Evolutionary conservation across 139 green algal genomes (phyloP).

Genomic region (Nannochloris sp.): DNA sequence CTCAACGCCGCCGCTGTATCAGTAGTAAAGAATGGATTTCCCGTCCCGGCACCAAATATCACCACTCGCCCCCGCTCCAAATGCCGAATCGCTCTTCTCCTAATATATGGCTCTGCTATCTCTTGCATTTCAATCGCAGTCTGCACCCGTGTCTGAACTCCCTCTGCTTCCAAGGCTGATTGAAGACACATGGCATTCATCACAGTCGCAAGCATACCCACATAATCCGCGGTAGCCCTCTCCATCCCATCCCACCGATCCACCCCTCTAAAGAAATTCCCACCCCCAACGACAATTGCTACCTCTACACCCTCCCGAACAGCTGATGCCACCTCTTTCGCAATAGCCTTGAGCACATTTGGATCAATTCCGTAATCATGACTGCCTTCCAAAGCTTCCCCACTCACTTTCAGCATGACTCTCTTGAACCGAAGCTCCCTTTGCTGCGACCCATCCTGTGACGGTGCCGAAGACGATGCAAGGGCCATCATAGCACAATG

Average conservation of each 20-base stretch:
- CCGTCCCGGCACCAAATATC: slow-evolving; percentile 92
- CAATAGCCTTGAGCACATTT: slow-evolving; percentile 65
- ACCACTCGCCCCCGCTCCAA: slow-evolving; percentile 88
- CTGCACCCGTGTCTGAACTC: slow-evolving; percentile 70
- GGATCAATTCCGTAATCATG: slow-evolving; percentile 80
- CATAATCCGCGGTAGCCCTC: slow-evolving; percentile 88
- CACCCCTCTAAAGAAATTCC: slow-evolving; percentile 93
- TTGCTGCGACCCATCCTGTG: not conserved
- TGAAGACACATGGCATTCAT: slow-evolving; percentile 96
- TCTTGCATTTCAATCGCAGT: slow-evolving; percentile 93
- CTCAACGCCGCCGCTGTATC: slow-evolving; percentile 93
- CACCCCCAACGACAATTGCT: slow-evolving; percentile 89
- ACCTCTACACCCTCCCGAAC: slow-evolving; percentile 54
- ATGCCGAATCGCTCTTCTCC: slow-evolving; percentile 85
- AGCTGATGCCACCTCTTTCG: slow-evolving; percentile 70
- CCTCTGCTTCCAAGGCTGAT: slow-evolving; percentile 52
- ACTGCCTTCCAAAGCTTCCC: slow-evolving; percentile 83
- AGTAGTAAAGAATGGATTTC: slow-evolving; percentile 98
- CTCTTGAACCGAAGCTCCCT: slow-evolving; percentile 28
- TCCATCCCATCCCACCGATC: slow-evolving; percentile 75
- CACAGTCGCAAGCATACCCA: slow-evolving; percentile 96
- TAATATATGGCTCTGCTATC: slow-evolving; percentile 96
- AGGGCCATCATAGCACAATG: not conserved
- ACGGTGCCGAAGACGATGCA: not conserved
- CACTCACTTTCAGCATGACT: slow-evolving; percentile 85